A percentile compares a stretch with the other conserved stretches of the same genome.
Evolutionary conservation across 1,139 yeast species (phyloP).

Genomic region (Taphrina confusa): DNA sequence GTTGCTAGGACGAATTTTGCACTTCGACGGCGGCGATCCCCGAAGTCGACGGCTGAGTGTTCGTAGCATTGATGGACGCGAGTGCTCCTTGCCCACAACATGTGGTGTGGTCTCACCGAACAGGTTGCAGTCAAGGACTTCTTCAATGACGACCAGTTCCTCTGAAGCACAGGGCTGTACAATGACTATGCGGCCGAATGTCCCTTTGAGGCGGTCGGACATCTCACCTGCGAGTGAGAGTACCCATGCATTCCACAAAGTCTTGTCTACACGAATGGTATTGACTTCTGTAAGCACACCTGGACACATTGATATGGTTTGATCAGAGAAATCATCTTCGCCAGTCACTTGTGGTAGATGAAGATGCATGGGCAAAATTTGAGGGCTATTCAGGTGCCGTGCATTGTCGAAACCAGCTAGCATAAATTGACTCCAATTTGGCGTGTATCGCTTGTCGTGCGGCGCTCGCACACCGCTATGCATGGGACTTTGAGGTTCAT

Average conservation of each 20-base stretch:
- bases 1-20: no score
- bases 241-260: slow-evolving; percentile 24
- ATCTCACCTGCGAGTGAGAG: slow-evolving; percentile 16
- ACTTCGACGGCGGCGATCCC: no score
- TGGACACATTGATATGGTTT: no score
- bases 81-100: neutral
- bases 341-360: neutral
- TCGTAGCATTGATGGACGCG: neutral
- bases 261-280: slow-evolving; percentile 13
- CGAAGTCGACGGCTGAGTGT: neutral
- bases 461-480: neutral
- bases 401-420: slow-evolving; percentile 9
- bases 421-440: slow-evolving; percentile 26
- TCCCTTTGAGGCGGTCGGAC: neutral
- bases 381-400: neutral
- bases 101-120: no score
- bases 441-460: slow-evolving; percentile 1
- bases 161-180: slow-evolving; percentile 1
- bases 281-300: slow-evolving; percentile 12
- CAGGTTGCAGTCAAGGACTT: no score
- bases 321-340: no score
- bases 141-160: slow-evolving; percentile 11
- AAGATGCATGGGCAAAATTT: slow-evolving; percentile 3
- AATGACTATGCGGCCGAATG: slow-evolving; percentile 14
- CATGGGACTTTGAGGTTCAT: neutral